Evolutionary conservation across 441 rosid species (phyloP), one percentile per base, ranked within the genome.

Genomic region (Biscutella laevigata): DNA sequence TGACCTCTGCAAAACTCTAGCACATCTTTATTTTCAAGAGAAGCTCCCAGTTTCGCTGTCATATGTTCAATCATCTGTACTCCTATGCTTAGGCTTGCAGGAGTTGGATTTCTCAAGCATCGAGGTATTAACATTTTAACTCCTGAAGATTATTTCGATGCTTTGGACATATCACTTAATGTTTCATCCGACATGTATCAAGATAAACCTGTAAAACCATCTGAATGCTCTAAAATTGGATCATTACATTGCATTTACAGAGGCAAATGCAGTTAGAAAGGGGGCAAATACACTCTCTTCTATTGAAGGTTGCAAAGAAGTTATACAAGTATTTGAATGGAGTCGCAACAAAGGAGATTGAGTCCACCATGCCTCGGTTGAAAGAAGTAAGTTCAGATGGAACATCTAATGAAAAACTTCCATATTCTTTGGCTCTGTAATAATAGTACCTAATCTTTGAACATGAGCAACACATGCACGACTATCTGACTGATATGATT

Each of bases 41-140:
- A 85, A 74, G 84, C 76, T 94, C 68, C 95, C 95, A 0, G 74
- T 89, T 64, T 64, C 96, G 5, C 53, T 89, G 24, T 77, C 96
- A 5, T 70, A 83, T 60, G 82, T 77, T 65, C 92, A 90, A 71
- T 88, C 98, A 34, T 82, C 95, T 56, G 79, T 94, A 60, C 66
- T 90, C 53, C 78, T 90, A 53, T 87, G 86, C 75, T 55, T 81
- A 46, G 99, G 98, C 29, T 77, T 94, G 79, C 99, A 84, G 75
- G 74, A 74, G 41, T 83, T 69, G 6, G 79, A 82, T 45, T 28
- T 87, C 49, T 75, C 80, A 41, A 66, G 59, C 57, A 53, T 85
- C 32, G 89, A 82, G 99, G 99, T 94, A 69, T 12, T n/a, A 26
- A 26, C 16, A 28, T 47, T 33, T 24, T 24, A 46, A 21, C 15